Evolutionary conservation across 2,329 filamentous ascomycete genomes (phyloP), one percentile per base, ranked within the genome.

Genomic region (Madurella mycetomatis): DNA sequence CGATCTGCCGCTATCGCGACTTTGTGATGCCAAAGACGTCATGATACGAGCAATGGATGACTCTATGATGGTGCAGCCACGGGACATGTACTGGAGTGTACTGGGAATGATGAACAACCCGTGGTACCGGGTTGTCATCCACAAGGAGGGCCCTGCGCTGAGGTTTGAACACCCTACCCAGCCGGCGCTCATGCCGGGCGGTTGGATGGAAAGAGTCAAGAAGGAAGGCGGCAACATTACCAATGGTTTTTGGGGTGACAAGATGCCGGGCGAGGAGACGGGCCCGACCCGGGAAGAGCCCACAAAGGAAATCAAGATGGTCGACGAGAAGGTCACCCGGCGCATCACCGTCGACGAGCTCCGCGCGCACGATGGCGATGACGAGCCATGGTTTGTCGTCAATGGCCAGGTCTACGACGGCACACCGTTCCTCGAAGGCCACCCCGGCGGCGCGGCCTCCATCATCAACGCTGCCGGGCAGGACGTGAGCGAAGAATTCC

Each of bases 81-180:
- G 89, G 57, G 92, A 96, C 65, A 94, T 96, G 89, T 96, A 96
- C 72, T 96, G 92, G 92, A 91, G 84, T 56, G 90, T 95, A 2
- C 74, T 96, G 40, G 91, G 92, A 0, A 96, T 96, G 92, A 96
- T 96, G 92, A 96, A 96, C 72, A 96, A 96, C 64, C 88, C 90
- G 0, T 96, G 92, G 92, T 96, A 87, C 69, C 80, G 92, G 5
- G 81, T 96, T 1, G 82, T 85, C 1, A 87, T 96, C 51, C 81
- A 83, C 49, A 85, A 84, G 53, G 85, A 92, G 56, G 77, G 76
- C 0, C 76, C 81, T 15, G 70, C 66, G 8, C 71, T 96, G 41
- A 78, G 82, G 5, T 96, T 96, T 62, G 91, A 96, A 68, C 92
- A 96, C 63, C 92, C 92, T 0, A 95, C 90, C 2, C 87, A 91